A percentile compares a stretch with the other conserved stretches of the same genome.
phyloP scores from a whole-genome alignment of 306 rosid species.

The Canavalia gladiata region DNA sequence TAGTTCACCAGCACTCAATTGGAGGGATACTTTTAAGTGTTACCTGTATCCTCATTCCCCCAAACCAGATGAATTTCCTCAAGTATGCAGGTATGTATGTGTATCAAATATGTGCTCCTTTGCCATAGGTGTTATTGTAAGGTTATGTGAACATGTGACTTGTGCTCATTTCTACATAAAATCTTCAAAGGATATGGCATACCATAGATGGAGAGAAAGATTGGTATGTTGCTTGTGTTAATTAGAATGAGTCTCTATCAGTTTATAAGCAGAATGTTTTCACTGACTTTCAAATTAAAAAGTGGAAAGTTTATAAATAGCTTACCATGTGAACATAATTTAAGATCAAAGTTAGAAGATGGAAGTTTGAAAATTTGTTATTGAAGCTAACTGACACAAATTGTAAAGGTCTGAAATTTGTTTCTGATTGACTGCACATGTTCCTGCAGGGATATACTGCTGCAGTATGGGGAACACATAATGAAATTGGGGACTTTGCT shows the following conservation, averaged over 20 bases:
- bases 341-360: not conserved
- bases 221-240: too few relatives aligned
- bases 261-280: too few relatives aligned
- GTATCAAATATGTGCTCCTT: not conserved
- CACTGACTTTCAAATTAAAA: too few relatives aligned
- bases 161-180: not conserved
- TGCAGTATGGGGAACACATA: conserved; percentile 38
- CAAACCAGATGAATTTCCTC: conserved; percentile 41
- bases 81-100: conserved; percentile 42
- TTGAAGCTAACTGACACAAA: not conserved
- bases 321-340: too few relatives aligned
- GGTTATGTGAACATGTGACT: not conserved
- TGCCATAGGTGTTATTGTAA: not conserved
- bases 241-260: too few relatives aligned
- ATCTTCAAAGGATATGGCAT: too few relatives aligned
- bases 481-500: conserved; percentile 5
- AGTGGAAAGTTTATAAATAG: too few relatives aligned
- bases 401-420: not conserved
- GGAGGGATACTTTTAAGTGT: conserved; percentile 44
- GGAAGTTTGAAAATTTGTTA: too few relatives aligned
- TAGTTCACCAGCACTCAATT: conserved; percentile 49
- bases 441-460: conserved; percentile 39
- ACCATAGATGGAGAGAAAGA: too few relatives aligned
- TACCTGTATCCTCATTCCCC: conserved; percentile 45
- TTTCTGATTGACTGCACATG: not conserved